phyloP scores from a whole-genome alignment of 495 filamentous ascomycete genomes.

The Penicillium manginii region DNA sequence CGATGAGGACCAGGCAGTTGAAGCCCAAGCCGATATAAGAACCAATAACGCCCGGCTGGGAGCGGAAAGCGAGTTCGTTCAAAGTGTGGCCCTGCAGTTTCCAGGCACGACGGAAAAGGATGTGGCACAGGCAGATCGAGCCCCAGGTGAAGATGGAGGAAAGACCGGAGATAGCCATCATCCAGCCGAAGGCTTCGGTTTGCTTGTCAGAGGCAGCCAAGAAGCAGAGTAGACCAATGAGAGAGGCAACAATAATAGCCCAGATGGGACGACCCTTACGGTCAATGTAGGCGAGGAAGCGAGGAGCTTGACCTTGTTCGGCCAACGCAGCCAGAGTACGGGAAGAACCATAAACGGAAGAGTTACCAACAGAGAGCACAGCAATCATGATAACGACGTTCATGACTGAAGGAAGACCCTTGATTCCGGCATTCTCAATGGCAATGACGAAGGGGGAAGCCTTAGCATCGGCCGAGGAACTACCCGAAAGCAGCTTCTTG shows the following conservation, averaged over 20 bases:
- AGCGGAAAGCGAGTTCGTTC: conserved; percentile 77
- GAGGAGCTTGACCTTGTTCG: conserved; percentile 81
- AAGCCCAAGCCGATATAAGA: conserved; percentile 83
- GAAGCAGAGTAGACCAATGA: conserved; percentile 77
- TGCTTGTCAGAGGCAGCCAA: conserved; percentile 69
- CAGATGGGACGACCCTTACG: conserved; percentile 79
- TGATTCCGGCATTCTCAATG: conserved; percentile 78
- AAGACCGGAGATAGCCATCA: conserved; percentile 86
- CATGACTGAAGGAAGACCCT: conserved; percentile 78
- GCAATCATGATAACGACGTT: conserved; percentile 89
- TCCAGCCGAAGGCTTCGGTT: conserved; percentile 76
- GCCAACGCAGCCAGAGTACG: conserved; percentile 85
- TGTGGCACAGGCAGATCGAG: conserved; percentile 85
- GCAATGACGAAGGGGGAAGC: conserved; percentile 91
- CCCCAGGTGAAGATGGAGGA: conserved; percentile 94
- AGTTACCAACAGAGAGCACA: conserved; percentile 86
- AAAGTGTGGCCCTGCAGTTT: conserved; percentile 66
- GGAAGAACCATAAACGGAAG: conserved; percentile 83
- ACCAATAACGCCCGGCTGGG: conserved; percentile 78
- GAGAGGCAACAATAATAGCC: conserved; percentile 69
- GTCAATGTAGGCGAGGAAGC: conserved; percentile 79
- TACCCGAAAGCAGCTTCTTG: conserved; percentile 56
- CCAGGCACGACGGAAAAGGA: conserved; percentile 90
- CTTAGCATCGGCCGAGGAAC: conserved; percentile 62
- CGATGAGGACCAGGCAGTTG: conserved; percentile 81